Percentiles rank a stretch among this genome's conserved stretches.
phyloP scores from a whole-genome alignment of 768 basidiomycete genomes.

The Pleurotus djamor region DNA sequence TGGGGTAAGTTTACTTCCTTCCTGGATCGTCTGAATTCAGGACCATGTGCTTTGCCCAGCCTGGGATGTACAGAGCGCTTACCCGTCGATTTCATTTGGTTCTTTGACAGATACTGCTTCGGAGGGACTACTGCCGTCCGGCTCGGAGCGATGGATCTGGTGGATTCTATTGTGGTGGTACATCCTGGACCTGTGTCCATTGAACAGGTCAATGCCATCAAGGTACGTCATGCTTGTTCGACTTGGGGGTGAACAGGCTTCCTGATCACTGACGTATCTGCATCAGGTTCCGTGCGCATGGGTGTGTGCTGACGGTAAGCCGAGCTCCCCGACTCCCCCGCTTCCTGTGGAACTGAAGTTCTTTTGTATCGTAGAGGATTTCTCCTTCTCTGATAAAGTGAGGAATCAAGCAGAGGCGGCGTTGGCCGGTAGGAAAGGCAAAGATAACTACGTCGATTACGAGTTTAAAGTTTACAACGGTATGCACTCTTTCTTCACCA shows the following conservation, averaged over 20 bases:
- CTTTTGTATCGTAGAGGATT: constrained; percentile 33
- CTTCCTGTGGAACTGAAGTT: background rate
- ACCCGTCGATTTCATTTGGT: background rate
- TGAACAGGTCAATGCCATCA: constrained; percentile 31
- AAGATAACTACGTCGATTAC: constrained; percentile 35
- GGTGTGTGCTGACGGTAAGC: too few relatives aligned
- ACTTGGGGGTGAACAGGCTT: too few relatives aligned
- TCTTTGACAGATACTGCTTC: constrained; percentile 34
- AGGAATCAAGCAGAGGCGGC: constrained; percentile 32
- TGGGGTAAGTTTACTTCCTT: constrained; percentile 28
- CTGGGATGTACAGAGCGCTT: background rate
- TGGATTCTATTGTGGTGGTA: constrained; percentile 36
- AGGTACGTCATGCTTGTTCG: too few relatives aligned
- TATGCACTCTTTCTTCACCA: constrained; percentile 9
- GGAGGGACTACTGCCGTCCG: constrained; percentile 36
- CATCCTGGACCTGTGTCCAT: constrained; percentile 35
- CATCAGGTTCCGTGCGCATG: constrained; percentile 28
- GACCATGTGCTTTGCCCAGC: too few relatives aligned
- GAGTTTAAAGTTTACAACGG: constrained; percentile 46
- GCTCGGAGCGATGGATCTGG: constrained; percentile 28
- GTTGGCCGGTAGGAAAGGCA: constrained; percentile 32
- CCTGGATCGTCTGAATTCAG: background rate
- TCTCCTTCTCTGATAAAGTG: constrained; percentile 25
- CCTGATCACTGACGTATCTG: background rate
- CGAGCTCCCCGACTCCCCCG: too few relatives aligned